These are phyloP conservation scores for Testicularia cyperi DNA, from an alignment of 1,284 basidiomycete genomes.

Conservation along the genomic window DNA sequence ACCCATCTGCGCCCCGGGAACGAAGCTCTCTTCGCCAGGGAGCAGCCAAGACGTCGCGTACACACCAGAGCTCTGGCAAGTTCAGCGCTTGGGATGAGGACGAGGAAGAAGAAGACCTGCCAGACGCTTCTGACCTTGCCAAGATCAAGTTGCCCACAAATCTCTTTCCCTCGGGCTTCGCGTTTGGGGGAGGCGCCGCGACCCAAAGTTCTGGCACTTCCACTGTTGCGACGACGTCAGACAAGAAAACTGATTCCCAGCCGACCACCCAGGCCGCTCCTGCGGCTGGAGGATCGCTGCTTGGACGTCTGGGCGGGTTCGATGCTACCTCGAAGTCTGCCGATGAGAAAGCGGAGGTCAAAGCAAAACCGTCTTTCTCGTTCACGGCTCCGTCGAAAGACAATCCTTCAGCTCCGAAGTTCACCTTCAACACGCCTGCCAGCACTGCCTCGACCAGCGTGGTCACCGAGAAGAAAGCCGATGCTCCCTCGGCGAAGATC, in stretches of 20 bases:
- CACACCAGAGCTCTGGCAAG: conserved; percentile 53
- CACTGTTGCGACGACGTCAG: neutral
- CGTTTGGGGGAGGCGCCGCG: too few relatives aligned
- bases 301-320: conserved; percentile 42
- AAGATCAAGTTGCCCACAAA: conserved; percentile 56
- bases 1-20: conserved; percentile 26
- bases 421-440: conserved; percentile 32
- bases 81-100: conserved; percentile 53
- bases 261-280: neutral
- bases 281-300: conserved; percentile 14
- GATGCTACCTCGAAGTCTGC: conserved; percentile 30
- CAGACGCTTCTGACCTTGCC: conserved; percentile 47
- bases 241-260: neutral
- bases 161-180: conserved; percentile 52
- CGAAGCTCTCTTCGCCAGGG: conserved; percentile 53
- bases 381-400: conserved; percentile 32
- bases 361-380: conserved; percentile 21
- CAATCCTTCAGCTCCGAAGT: conserved; percentile 15
- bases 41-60: conserved; percentile 44
- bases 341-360: conserved; percentile 10
- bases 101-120: conserved; percentile 53
- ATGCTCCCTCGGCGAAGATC: conserved; percentile 4
- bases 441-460: conserved; percentile 1
- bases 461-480: conserved; percentile 2
- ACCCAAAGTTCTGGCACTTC: conserved; percentile 7